A percentile compares a stretch with the other conserved stretches of the same genome.
phyloP scores from a whole-genome alignment of 306 rosid genomes.

The Urtica urens region DNA sequence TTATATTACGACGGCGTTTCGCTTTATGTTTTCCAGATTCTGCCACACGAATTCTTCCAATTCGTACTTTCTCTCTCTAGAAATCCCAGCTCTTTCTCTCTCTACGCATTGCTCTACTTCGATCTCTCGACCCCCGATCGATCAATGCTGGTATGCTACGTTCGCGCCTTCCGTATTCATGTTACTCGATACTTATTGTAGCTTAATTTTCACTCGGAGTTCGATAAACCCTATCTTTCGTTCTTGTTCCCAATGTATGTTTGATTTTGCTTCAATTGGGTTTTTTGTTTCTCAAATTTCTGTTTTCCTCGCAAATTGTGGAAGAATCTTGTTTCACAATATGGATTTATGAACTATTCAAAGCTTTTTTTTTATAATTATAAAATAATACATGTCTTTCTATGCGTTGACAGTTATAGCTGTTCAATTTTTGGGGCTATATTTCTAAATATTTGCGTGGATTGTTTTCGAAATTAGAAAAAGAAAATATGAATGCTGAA shows the following conservation, averaged over 20 bases:
- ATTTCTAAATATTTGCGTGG: neutral
- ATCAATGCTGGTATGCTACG: slow-evolving; percentile 55
- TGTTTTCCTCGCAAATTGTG: slow-evolving; percentile 8
- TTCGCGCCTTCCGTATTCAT: slow-evolving; percentile 12
- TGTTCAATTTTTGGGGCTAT: neutral
- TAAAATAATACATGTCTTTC: neutral
- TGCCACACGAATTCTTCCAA: slow-evolving; percentile 12
- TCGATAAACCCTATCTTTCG: slow-evolving; percentile 38
- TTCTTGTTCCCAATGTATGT: neutral
- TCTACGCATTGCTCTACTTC: slow-evolving; percentile 16
- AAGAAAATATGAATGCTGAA: neutral
- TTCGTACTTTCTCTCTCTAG: slow-evolving; percentile 6
- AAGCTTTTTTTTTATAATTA: neutral
- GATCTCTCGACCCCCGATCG: slow-evolving; percentile 33
- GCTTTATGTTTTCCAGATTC: too few relatives aligned
- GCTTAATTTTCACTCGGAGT: slow-evolving; percentile 7
- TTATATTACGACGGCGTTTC: too few relatives aligned
- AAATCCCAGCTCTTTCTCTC: slow-evolving; percentile 2
- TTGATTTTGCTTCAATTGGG: slow-evolving; percentile 5
- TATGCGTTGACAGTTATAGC: neutral
- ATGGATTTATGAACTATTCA: slow-evolving; percentile 12
- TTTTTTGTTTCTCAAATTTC: neutral
- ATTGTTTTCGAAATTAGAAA: neutral
- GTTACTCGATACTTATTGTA: neutral
- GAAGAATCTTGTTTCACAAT: slow-evolving; percentile 3